A percentile compares a stretch with the other conserved stretches of the same genome.
Evolutionary conservation across 2,329 filamentous ascomycete genomes (phyloP).

Genomic region (Madurella mycetomatis): DNA sequence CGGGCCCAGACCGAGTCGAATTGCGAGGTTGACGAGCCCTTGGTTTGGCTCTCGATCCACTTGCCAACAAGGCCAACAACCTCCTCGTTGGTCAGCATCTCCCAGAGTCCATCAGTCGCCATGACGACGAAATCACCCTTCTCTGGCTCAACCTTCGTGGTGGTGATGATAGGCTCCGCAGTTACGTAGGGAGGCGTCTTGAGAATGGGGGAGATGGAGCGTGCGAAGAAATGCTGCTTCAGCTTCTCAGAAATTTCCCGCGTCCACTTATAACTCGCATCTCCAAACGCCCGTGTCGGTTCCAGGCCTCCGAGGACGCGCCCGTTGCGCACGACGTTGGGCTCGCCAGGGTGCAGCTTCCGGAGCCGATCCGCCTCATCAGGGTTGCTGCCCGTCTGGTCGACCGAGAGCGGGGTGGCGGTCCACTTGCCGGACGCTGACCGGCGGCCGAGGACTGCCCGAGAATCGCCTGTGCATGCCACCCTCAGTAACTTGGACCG

Average conservation of each 20-base stretch:
- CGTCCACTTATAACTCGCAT: slow-evolving; percentile 96
- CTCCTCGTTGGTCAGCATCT: slow-evolving; percentile 98
- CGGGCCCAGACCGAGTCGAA: slow-evolving; percentile 65
- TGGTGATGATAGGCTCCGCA: slow-evolving; percentile 90
- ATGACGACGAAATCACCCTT: slow-evolving; percentile 94
- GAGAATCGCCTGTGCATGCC: slow-evolving; percentile 93
- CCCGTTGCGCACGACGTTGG: slow-evolving; percentile 80
- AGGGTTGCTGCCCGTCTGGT: slow-evolving; percentile 87
- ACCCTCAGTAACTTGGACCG: slow-evolving; percentile 82
- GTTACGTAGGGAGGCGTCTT: slow-evolving; percentile 96
- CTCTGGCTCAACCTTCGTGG: slow-evolving; percentile 82
- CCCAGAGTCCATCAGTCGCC: slow-evolving; percentile 95
- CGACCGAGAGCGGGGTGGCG: slow-evolving; percentile 81
- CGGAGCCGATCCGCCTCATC: slow-evolving; percentile 80
- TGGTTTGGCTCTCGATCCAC: slow-evolving; percentile 80
- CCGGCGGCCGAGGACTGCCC: slow-evolving; percentile 83
- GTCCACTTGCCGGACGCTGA: slow-evolving; percentile 82
- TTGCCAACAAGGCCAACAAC: slow-evolving; percentile 93
- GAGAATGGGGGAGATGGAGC: slow-evolving; percentile 69
- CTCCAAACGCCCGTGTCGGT: slow-evolving; percentile 89
- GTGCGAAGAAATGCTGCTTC: slow-evolving; percentile 81
- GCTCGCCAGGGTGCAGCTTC: slow-evolving; percentile 82
- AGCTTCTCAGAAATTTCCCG: slow-evolving; percentile 78
- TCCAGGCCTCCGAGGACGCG: slow-evolving; percentile 89
- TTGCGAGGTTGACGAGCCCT: slow-evolving; percentile 51